Base-by-base conservation (phyloP, 805 yeast species). In the Kuraishia hungarica region DNA sequence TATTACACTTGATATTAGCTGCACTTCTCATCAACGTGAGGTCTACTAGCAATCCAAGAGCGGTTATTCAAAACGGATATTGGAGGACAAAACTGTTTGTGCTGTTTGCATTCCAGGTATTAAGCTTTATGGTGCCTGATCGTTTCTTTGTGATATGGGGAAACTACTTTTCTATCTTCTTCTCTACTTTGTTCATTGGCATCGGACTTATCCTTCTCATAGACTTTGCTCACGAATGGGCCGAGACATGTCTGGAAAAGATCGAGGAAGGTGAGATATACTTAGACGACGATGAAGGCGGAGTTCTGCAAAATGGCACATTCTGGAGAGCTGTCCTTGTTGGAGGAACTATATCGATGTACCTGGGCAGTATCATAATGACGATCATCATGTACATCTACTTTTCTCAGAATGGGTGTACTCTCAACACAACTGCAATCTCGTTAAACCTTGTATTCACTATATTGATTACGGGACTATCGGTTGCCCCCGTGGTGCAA, bases 201-300 rank as follows among this genome's bases (percentile, higher is more conserved):
- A 89, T 94, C 58, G 99, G 99, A 1, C 78, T 94, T 56, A 87
- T 96, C 15, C 75, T 94, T 52, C 74, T 94, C 52, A 97, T 94
- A 35, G 99, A 94, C 69, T 94, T 90, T 76, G 98, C 99, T 2
- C 98, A 94, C 70, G 93, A 93, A 61, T 94, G 97, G 97, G 97
- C 98, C 0, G 99, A 94, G 64, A 88, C 87, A 7, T 94, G 99
- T 68, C 78, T 94, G 54, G 91, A 86, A 60, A 88, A 90, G 62
- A 89, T 94, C 48, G 98, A 94, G 66, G 83, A 85, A 62, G 93
- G 87, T 56, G 87, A 83, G 53, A 70, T 71, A 21, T 71, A 69
- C 70, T 76, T 55, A 10, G 82, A 75, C 51, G 76, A 74, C 20
- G 81, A 75, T 56, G 71, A 67, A 52, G 75, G 73, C 52, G 73